Evolutionary conservation across 2,329 filamentous ascomycete species (phyloP).

Genomic region (Hymenoscyphus fructigenus): DNA sequence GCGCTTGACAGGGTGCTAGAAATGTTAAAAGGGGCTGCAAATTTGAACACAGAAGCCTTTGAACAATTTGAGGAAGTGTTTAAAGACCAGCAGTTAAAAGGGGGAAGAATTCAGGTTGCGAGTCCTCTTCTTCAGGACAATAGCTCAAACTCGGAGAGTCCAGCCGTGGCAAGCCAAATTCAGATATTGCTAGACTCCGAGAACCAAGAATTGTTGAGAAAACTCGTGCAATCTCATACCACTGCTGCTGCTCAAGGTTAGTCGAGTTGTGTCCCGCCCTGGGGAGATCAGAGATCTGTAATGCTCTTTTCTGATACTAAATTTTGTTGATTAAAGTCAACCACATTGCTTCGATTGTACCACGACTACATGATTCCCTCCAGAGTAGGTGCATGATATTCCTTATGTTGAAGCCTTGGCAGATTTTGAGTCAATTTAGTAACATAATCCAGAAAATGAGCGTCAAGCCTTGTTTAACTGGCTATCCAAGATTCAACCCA

Average conservation of each 20-base stretch:
- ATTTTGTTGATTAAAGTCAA: not conserved
- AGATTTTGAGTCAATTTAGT: not conserved
- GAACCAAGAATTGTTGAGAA: not conserved
- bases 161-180: not conserved
- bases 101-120: not conserved
- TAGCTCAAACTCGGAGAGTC: not conserved
- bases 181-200: not conserved
- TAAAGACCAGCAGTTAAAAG: not conserved
- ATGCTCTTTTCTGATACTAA: not conserved
- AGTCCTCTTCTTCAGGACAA: not conserved
- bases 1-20: not conserved
- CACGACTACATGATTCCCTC: not conserved
- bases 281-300: not conserved
- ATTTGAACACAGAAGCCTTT: not conserved
- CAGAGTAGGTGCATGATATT: not conserved
- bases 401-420: not conserved
- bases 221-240: not conserved
- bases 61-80: not conserved
- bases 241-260: not conserved
- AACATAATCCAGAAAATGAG: not conserved
- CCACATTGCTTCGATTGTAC: not conserved
- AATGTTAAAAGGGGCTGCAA: not conserved
- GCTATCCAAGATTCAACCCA: conserved; percentile 13
- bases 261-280: not conserved
- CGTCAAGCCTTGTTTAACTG: conserved; percentile 12